A percentile compares a stretch with the other conserved stretches of the same genome.
Conservation (phyloP, 768 basidiomycete species). For the Naganishia onofrii region DNA sequence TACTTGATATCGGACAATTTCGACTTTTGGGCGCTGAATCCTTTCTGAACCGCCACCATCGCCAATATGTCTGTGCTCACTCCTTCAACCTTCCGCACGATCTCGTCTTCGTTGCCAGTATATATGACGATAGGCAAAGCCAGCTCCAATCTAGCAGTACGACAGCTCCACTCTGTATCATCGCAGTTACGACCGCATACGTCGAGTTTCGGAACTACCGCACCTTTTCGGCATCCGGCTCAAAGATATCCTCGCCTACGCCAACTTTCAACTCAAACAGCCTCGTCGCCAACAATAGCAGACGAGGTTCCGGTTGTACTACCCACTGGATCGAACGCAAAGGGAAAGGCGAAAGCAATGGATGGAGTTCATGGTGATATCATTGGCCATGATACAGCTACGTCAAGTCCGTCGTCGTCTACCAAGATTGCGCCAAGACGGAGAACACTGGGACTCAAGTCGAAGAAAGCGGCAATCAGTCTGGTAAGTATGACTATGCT, state of each 20-base stretch:
- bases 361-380: constrained; percentile 16
- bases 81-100: neutral
- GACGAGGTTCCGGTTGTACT: constrained; percentile 24
- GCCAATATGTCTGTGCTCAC: constrained; percentile 9
- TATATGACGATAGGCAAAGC: neutral
- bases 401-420: constrained; percentile 9
- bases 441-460: constrained; percentile 37
- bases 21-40: too few relatives aligned
- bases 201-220: neutral
- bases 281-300: neutral
- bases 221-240: neutral
- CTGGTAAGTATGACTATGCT: constrained; percentile 43
- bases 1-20: too few relatives aligned
- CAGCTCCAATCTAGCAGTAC: neutral
- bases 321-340: constrained; percentile 11
- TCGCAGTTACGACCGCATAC: neutral
- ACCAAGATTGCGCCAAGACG: constrained; percentile 25
- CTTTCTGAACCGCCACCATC: neutral
- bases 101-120: neutral
- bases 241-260: constrained; percentile 19
- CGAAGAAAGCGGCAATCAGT: constrained; percentile 52
- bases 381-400: constrained; percentile 14
- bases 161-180: neutral
- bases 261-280: constrained; percentile 13
- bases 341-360: constrained; percentile 35